Evolutionary conservation across 2,329 filamentous ascomycete species (phyloP).

Genomic region (Dactylellina haptotyla): DNA sequence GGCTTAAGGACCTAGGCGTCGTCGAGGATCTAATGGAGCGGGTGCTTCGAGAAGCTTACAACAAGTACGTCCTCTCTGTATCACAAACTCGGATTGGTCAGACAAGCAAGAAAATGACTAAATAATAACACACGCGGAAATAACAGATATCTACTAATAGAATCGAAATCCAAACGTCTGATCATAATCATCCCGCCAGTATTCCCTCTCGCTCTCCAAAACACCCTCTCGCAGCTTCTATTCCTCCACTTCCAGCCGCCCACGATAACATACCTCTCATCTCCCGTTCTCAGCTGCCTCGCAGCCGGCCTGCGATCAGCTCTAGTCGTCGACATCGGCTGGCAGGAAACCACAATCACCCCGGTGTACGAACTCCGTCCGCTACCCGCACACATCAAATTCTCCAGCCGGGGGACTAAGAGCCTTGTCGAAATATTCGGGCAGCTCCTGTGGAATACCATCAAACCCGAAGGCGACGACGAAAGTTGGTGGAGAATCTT

Average conservation of each 20-base stretch:
- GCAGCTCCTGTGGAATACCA: constrained; percentile 55
- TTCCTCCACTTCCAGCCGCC: constrained; percentile 84
- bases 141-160: constrained; percentile 72
- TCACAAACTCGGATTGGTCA: constrained; percentile 61
- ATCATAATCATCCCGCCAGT: constrained; percentile 80
- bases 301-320: constrained; percentile 87
- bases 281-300: constrained; percentile 76
- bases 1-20: constrained; percentile 77
- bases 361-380: constrained; percentile 87
- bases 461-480: constrained; percentile 33
- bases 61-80: constrained; percentile 73
- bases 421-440: constrained; percentile 67
- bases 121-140: neutral
- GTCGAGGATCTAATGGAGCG: constrained; percentile 89
- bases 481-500: constrained; percentile 44
- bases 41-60: constrained; percentile 80
- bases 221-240: constrained; percentile 77
- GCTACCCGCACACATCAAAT: constrained; percentile 61
- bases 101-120: constrained; percentile 58
- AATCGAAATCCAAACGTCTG: constrained; percentile 78
- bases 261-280: constrained; percentile 81
- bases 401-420: constrained; percentile 73
- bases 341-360: constrained; percentile 87
- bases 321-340: constrained; percentile 88
- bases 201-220: constrained; percentile 80